Evolutionary conservation across 768 basidiomycete species (phyloP), one percentile per base, ranked within the genome.

Genomic region (Mycena latifolia): DNA sequence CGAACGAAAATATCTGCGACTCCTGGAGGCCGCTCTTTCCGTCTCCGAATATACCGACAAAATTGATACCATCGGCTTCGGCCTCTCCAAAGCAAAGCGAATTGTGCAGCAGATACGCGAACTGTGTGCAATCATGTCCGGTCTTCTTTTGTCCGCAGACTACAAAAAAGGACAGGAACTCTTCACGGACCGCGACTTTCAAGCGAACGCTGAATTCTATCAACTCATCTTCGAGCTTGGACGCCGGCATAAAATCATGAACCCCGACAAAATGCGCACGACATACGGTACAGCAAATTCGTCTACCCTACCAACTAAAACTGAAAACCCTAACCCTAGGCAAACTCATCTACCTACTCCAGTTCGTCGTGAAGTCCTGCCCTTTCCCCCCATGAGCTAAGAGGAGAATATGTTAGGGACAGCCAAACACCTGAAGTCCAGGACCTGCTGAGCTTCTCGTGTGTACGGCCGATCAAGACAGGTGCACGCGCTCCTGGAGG

Each of bases 21-120:
- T 95, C 6, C 83, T 95, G 52, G 94, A 95, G 63, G 94, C 93
- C 11, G 94, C 94, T 3, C 85, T 95, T 43, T 86, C 87, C 53
- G 93, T 94, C 39, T 93, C 91, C 18, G 94, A 95, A 75, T 95
- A 95, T 74, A 95, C 94, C 46, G 94, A 95, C 82, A 94, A 93
- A 75, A 92, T 95, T 33, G 94, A 95, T 78, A 93, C 90, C 53
- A 78, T 94, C 43, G 88, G 90, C 2, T 94, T 89, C 65, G 88
- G 91, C 7, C 79, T 92, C 33, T 91, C 90, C 29, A 95, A 94
- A 75, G 86, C 93, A n/a, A 94, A 93, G 74, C 88, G 94, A 10
- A 93, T 95, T 47, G 94, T 95, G 4, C 85, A 90, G 58, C 94
- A 95, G 74, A 94, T 95, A 69, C 87, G 92, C 37, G 94, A 95